phyloP scores from a whole-genome alignment of 225 moss, liverwort and hornwort species.

The Rhytidiadelphus loreus region DNA sequence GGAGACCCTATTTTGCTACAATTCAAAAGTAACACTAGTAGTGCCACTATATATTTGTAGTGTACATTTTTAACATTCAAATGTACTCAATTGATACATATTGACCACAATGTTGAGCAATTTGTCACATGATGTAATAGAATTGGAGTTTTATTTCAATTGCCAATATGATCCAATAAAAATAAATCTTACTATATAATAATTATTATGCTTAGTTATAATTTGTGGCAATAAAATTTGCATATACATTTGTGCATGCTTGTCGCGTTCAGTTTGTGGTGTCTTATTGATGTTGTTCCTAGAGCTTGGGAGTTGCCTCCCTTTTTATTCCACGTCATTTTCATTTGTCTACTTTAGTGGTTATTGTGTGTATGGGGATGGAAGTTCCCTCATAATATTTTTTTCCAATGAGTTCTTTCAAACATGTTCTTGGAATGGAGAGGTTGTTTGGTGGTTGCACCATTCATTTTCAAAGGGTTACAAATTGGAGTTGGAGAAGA shows the following conservation, averaged over 20 bases:
- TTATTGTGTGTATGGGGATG: not conserved
- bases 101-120: not conserved
- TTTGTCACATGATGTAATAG: not conserved
- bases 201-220: not conserved
- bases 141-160: not conserved
- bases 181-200: not conserved
- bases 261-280: not conserved
- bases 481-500: not conserved
- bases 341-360: not conserved
- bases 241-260: accelerated
- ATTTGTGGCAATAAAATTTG: not conserved
- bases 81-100: not conserved
- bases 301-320: not conserved
- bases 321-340: not conserved
- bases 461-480: not conserved
- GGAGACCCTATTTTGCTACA: not conserved
- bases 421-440: not conserved
- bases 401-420: not conserved
- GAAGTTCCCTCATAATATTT: not conserved
- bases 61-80: not conserved
- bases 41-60: not conserved
- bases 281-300: not conserved
- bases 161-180: not conserved
- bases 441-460: not conserved
- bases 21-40: not conserved